A percentile compares a stretch with the other conserved stretches of the same genome.
phyloP scores from a whole-genome alignment of 2,329 filamentous ascomycete genomes.

The Scytalidium sp. region DNA sequence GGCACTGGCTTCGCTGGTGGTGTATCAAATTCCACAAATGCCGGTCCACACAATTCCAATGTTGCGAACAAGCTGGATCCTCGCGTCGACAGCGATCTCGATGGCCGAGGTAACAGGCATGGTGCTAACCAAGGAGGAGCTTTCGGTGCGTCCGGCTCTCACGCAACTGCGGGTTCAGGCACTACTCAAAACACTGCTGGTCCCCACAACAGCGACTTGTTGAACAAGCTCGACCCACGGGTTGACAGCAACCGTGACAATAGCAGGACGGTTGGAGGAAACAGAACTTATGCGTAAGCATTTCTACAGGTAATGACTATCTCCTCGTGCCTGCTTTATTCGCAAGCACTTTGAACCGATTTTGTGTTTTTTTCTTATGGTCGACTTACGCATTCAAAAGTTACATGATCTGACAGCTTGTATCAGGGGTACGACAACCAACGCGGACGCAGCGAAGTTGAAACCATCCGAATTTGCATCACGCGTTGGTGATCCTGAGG shows the following conservation, averaged over 20 bases:
- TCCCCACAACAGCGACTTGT: constrained; percentile 48
- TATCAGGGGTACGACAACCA: constrained; percentile 35
- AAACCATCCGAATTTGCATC: constrained; percentile 51
- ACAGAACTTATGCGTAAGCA: constrained; percentile 43
- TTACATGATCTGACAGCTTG: background rate
- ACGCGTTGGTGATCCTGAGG: constrained; percentile 41
- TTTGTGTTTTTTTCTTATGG: background rate
- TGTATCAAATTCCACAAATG: constrained; percentile 27
- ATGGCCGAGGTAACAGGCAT: constrained; percentile 35
- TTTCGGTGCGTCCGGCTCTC: constrained; percentile 27
- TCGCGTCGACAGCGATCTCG: constrained; percentile 49
- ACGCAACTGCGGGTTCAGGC: constrained; percentile 27
- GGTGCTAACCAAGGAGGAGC: constrained; percentile 19
- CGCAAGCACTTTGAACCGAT: constrained; percentile 1
- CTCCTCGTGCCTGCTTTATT: background rate
- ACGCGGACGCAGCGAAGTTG: constrained; percentile 52
- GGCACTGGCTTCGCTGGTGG: constrained; percentile 11
- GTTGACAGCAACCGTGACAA: constrained; percentile 55
- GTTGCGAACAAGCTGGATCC: constrained; percentile 47
- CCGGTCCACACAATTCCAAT: constrained; percentile 32
- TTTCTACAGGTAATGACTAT: background rate
- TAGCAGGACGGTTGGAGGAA: constrained; percentile 50
- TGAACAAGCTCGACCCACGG: constrained; percentile 53
- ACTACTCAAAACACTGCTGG: constrained; percentile 43
- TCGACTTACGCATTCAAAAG: background rate